Conservation (phyloP, 1,284 basidiomycete genomes). For the Hypsizygus ulmarius region DNA sequence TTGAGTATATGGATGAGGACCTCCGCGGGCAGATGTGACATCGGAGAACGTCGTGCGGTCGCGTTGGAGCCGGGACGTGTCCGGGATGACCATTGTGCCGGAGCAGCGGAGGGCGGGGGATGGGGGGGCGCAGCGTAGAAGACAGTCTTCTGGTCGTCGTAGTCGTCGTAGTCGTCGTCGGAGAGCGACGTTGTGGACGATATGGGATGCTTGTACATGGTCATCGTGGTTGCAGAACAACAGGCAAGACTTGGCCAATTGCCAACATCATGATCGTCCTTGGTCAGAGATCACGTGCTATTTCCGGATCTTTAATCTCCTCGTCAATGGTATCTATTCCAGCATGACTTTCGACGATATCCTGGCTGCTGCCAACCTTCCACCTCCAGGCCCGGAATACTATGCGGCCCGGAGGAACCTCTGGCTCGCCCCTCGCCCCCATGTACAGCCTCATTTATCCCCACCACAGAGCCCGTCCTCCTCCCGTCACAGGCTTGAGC, state of each 20-base stretch:
- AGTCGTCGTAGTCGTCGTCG: slow-evolving; percentile 67
- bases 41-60: slow-evolving; percentile 39
- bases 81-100: slow-evolving; percentile 64
- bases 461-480: slow-evolving; percentile 28
- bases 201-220: slow-evolving; percentile 56
- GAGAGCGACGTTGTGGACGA: slow-evolving; percentile 56
- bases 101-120: slow-evolving; percentile 42
- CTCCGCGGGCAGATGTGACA: slow-evolving; percentile 78
- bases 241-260: slow-evolving; percentile 16
- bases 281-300: slow-evolving; percentile 6
- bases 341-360: slow-evolving; percentile 37
- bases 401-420: slow-evolving; percentile 59
- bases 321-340: slow-evolving; percentile 5
- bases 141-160: slow-evolving; percentile 51
- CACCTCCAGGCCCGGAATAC: slow-evolving; percentile 60
- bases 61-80: slow-evolving; percentile 26
- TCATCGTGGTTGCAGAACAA: slow-evolving; percentile 28
- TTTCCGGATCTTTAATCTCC: not conserved
- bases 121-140: slow-evolving; percentile 43
- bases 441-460: slow-evolving; percentile 18
- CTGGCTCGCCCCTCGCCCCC: slow-evolving; percentile 47
- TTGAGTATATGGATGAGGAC: slow-evolving; percentile 93
- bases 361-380: slow-evolving; percentile 39
- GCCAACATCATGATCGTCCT: slow-evolving; percentile 14
- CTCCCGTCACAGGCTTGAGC: slow-evolving; percentile 51